phyloP scores from a whole-genome alignment of 1,284 basidiomycete genomes.

The Ustilago hordei region DNA sequence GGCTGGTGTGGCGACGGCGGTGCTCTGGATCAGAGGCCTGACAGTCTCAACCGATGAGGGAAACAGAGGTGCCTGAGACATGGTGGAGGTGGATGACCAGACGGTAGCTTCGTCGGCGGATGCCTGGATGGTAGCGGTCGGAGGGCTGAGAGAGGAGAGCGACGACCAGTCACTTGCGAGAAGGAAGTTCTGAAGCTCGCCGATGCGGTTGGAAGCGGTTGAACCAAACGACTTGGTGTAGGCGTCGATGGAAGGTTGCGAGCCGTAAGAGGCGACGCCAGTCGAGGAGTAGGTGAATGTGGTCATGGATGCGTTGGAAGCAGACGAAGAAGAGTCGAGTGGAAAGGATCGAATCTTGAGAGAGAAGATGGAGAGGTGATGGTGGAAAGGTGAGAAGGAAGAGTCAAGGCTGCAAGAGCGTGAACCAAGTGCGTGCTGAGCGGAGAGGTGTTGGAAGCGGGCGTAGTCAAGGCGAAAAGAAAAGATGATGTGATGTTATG shows the following conservation, averaged over 20 bases:
- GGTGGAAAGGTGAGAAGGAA: slow-evolving; percentile 9
- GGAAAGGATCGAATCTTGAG: background rate
- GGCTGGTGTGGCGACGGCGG: background rate
- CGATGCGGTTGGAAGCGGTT: slow-evolving; percentile 28
- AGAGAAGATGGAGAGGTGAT: slow-evolving; percentile 11
- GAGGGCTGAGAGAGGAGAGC: slow-evolving; percentile 37
- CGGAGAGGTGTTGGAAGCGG: slow-evolving; percentile 8
- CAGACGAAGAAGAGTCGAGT: slow-evolving; percentile 23
- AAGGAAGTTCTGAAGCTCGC: slow-evolving; percentile 43
- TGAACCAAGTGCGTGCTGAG: background rate
- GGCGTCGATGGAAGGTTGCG: slow-evolving; percentile 24
- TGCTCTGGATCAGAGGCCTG: slow-evolving; percentile 16
- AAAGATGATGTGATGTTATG: background rate
- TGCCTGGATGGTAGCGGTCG: slow-evolving; percentile 11
- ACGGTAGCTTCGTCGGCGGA: slow-evolving; percentile 10
- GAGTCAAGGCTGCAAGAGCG: background rate
- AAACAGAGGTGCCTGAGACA: slow-evolving; percentile 18
- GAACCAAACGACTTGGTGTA: slow-evolving; percentile 26
- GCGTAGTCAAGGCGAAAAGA: slow-evolving; percentile 16
- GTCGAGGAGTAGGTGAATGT: slow-evolving; percentile 21
- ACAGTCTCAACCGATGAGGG: slow-evolving; percentile 21
- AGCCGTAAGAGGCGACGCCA: slow-evolving; percentile 20
- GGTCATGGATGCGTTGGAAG: slow-evolving; percentile 28
- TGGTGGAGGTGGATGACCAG: slow-evolving; percentile 13
- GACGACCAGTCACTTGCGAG: slow-evolving; percentile 47